phyloP scores from a whole-genome alignment of 2,329 filamentous ascomycete species.

The Beauveria scarabaeidicola region DNA sequence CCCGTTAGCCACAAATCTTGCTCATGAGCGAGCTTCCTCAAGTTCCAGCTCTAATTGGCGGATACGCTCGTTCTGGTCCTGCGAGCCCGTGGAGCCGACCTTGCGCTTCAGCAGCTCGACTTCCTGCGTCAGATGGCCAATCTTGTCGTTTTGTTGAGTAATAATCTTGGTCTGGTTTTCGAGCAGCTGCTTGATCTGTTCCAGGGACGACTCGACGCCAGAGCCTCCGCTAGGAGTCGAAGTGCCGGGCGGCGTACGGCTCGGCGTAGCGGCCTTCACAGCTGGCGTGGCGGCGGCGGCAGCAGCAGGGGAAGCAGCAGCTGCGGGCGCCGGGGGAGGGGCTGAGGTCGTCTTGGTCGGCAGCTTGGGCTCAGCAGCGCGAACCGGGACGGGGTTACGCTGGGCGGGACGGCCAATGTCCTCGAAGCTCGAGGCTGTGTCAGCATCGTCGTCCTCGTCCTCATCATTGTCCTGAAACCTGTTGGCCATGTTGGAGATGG shows the following conservation, averaged over 20 bases:
- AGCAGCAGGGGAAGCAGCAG: slow-evolving; percentile 11
- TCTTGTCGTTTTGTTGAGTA: slow-evolving; percentile 66
- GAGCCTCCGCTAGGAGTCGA: slow-evolving; percentile 22
- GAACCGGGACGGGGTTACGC: slow-evolving; percentile 37
- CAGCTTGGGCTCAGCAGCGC: slow-evolving; percentile 32
- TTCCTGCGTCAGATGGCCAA: slow-evolving; percentile 59
- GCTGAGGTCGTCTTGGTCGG: slow-evolving; percentile 15
- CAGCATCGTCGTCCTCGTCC: slow-evolving; percentile 50
- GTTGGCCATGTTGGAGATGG: slow-evolving; percentile 74
- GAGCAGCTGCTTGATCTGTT: slow-evolving; percentile 69
- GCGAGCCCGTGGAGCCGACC: slow-evolving; percentile 44
- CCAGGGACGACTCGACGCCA: slow-evolving; percentile 55
- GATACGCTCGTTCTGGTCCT: slow-evolving; percentile 60
- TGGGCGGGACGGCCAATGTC: slow-evolving; percentile 70
- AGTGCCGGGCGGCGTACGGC: slow-evolving; percentile 23
- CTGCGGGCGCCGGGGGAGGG: slow-evolving; percentile 14
- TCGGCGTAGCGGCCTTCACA: slow-evolving; percentile 23
- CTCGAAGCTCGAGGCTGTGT: slow-evolving; percentile 73
- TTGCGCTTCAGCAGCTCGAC: slow-evolving; percentile 76
- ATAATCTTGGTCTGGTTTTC: slow-evolving; percentile 72
- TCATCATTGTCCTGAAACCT: slow-evolving; percentile 72
- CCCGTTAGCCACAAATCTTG: too few species aligned
- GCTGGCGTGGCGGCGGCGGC: slow-evolving; percentile 12
- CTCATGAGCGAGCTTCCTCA: slow-evolving; percentile 52
- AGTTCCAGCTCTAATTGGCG: slow-evolving; percentile 59